Percentiles rank a stretch among this genome's conserved stretches.
phyloP scores from a whole-genome alignment of 805 yeast genomes.

The Saccharomyces eubayanus region DNA sequence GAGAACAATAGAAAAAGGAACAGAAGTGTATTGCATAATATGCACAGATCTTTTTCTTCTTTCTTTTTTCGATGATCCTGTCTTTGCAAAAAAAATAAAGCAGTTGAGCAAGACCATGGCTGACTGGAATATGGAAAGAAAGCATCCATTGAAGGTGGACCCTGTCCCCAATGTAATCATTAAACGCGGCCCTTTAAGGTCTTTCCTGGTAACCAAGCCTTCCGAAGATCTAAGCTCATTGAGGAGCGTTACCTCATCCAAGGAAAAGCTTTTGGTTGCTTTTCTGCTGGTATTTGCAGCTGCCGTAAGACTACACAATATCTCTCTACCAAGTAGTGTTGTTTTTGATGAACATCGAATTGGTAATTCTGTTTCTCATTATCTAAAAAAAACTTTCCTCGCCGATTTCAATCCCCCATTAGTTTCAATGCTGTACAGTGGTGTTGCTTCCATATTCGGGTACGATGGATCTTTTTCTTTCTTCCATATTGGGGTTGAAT shows the following conservation, averaged over 20 bases:
- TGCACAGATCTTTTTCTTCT: not conserved
- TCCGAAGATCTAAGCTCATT: conserved; percentile 32
- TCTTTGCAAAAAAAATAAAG: not conserved
- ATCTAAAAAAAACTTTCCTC: conserved; percentile 54
- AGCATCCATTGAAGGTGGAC: conserved; percentile 10
- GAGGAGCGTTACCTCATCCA: conserved; percentile 33
- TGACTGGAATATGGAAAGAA: not conserved
- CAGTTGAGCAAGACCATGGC: not conserved
- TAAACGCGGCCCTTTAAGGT: conserved; percentile 45
- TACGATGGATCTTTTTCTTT: conserved; percentile 64
- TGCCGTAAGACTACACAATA: conserved; percentile 50
- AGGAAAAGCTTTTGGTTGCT: conserved; percentile 36
- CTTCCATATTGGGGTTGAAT: conserved; percentile 52
- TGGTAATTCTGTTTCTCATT: conserved; percentile 86
- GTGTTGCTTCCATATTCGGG: conserved; percentile 56
- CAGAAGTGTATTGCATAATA: not conserved
- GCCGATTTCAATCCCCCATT: conserved; percentile 76
- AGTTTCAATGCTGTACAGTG: conserved; percentile 65
- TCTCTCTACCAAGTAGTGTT: conserved; percentile 66
- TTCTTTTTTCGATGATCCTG: not conserved
- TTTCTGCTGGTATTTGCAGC: conserved; percentile 43
- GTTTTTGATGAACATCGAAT: conserved; percentile 89
- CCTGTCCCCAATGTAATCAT: conserved; percentile 40
- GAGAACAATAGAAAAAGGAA: not conserved
- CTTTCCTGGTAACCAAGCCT: conserved; percentile 47